Evolutionary conservation across 305 asterid genomes (phyloP), one percentile per base, ranked within the genome.

Genomic region (Vinca major): DNA sequence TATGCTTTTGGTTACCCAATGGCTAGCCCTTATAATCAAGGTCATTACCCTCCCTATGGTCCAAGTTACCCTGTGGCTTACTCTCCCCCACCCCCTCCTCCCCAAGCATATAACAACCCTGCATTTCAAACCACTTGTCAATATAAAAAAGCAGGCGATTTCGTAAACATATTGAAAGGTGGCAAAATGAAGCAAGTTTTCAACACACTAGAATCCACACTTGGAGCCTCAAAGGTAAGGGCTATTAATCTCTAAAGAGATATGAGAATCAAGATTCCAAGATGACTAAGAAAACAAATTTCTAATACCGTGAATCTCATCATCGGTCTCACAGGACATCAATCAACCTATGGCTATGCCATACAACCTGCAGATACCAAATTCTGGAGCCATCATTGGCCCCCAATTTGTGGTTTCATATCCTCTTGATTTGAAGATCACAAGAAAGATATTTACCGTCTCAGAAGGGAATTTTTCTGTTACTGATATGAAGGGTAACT

Each of bases 381-480:
- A 50, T n/a, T 33, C 40, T 14, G 60, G 48, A 9, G 26, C 70
- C 20, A 50, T 66, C 44, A 66, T 66, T 12, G 33, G 61, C 48
- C 47, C 12, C 55, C 26, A 66, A 4, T 66, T 50, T 50, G 70
- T 66, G 3, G 5, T 61, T 33, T 16, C 3, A 37, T 44, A 37
- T 50, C 62, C 49, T 66, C 21, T 66, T 41, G 48, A 66, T 66
- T 66, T 66, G 50, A 51, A 41, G 62, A 10, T 50, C 51, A 49
- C 9, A 2, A 66, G 50, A 47, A 66, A 66, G 49, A 51, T 66
- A 10, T 66, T 51, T 16, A 41, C 17, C 7, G 49, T 51, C 16
- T 39, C 61, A 41, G 62, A 66, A 20, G 70, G 70, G 16, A 66
- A 66, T 19, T 66, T 66, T n/a, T 52, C 56, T 3, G 57, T 66